Evolutionary conservation across 108 stramenopile species (phyloP), one percentile per base, ranked within the genome.

Genomic region (Hondaea fermentalgiana): DNA sequence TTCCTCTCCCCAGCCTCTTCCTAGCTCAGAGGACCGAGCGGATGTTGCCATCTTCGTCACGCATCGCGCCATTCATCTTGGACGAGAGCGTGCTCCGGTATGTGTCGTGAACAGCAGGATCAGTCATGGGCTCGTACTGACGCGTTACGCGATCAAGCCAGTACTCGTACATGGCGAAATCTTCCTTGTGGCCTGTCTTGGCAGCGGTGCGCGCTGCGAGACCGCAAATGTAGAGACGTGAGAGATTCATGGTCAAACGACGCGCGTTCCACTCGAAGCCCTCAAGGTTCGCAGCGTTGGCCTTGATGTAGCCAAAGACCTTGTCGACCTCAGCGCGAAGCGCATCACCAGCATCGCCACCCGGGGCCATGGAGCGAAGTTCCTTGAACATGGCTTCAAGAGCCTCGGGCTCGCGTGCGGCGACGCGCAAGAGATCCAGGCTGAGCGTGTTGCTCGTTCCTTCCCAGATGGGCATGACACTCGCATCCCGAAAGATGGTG

Each of bases 371-470:
- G 49, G 43, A 43, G n/a, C 45, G 51, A 2, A 83, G 51, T 12
- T 83, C 3, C 45, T 83, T 83, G 51, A 45, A 83, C 76, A 83
- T 47, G 28, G 76, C 45, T 17, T 47, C 76, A 3, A 83, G 12
- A 8, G 49, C 76, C 51, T 83, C 76, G 19, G 76, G 76, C 28
- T 83, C 76, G 51, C 76, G 76, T 6, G 49, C 51, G 49, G 76
- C 45, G 49, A 83, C 76, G 28, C 76, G 76, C 76, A 83, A 83
- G 76, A 83, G 76, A 3, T 83, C 76, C 14, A 83, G 76, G 51
- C 49, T 53, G n/a, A 83, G 51, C 43, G 76, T 83, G 51, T 83
- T 83, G 49, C 23, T 83, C 19, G 76, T 83, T n/a, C 76, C 76
- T 35, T 83, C 76, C 76, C 76, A 83, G 23, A 83, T 83, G 45